Evolutionary conservation across 352 stramenopile genomes (phyloP), one percentile per base, ranked within the genome.

Genomic region (Phytophthora brassicae): DNA sequence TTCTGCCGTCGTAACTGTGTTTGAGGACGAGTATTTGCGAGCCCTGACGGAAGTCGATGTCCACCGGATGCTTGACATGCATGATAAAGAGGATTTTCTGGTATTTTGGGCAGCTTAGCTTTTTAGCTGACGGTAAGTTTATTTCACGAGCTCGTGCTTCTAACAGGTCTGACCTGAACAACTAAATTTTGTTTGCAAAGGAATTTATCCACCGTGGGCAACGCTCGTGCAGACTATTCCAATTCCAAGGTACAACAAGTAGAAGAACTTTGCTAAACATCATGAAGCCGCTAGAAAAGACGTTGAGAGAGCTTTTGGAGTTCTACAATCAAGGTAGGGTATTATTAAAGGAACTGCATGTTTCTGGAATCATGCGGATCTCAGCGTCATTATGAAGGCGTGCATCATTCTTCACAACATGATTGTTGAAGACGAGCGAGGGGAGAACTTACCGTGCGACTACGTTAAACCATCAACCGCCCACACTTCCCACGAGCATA

Each of bases 61-160:
- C 13, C 9, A 47, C 17, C n/a, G 23, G 1, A 26, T 64, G 4
- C 6, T 47, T 16, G 19, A 12, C 0, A 49, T 41, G 29, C 39
- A 53, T 13, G 29, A 5, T 0, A 4, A 6, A 14, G 20, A 12
- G 46, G 46, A 9, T 64, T 57, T 13, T 13, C 42, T 14, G 56
- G 46, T 12, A 64, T 64, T 36, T n/a, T 64, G 1, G 46, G 45
- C 13, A 64, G 56, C 19, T 17, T 64, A 0, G 56, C 56, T 12
- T 56, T 33, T 33, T 49, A 8, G 24, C 39, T 2, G 51, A 58
- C 26, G 24, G 38, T 56, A 56, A 39, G 49, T 39, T 43, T 26
- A 6, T 17, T 43, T 17, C 39, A 38, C 13, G 31, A 38, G 13
- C 7, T 38, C 13, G 7, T 38, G 13, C 31, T 38, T 38, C 31